These are phyloP conservation scores for Inonotus hispidus DNA, from an alignment of 1,284 basidiomycete genomes.

Conservation along the genomic window DNA sequence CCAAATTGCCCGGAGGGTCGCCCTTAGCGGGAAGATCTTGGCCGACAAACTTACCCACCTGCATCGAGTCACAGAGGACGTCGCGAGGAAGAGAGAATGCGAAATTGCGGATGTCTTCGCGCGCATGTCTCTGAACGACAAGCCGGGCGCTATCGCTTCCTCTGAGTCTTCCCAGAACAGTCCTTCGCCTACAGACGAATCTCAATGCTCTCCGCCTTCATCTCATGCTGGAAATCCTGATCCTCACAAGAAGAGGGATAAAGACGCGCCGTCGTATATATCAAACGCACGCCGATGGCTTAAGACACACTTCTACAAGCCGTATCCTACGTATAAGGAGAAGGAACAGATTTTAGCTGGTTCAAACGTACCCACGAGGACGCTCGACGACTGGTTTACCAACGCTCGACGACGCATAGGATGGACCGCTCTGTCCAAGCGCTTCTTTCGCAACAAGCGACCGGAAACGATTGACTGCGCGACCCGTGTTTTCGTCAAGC, in stretches of 20 bases:
- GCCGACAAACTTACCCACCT: no score
- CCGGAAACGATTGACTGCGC: slow-evolving; percentile 38
- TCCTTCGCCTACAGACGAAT: no score
- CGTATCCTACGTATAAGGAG: slow-evolving; percentile 47
- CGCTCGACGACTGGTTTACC: slow-evolving; percentile 47
- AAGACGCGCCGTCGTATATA: no score
- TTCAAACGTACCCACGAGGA: slow-evolving; percentile 26
- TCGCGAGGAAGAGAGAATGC: not conserved
- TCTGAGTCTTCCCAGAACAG: no score
- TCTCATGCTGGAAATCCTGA: no score
- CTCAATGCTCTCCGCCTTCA: no score
- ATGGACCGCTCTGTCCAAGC: slow-evolving; percentile 40
- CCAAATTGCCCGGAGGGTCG: no score
- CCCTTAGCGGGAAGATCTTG: no score
- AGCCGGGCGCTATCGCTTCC: not conserved
- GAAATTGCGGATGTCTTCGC: not conserved
- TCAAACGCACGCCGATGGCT: no score
- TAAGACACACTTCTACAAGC: slow-evolving; percentile 41
- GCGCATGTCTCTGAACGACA: not conserved
- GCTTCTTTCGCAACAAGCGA: slow-evolving; percentile 34
- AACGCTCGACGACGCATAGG: slow-evolving; percentile 46
- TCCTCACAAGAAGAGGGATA: no score
- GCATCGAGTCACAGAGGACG: not conserved
- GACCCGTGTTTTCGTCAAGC: slow-evolving; percentile 31
- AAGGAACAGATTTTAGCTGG: no score